Evolutionary conservation across 305 asterid species (phyloP).

Genomic region (Lippia alba): DNA sequence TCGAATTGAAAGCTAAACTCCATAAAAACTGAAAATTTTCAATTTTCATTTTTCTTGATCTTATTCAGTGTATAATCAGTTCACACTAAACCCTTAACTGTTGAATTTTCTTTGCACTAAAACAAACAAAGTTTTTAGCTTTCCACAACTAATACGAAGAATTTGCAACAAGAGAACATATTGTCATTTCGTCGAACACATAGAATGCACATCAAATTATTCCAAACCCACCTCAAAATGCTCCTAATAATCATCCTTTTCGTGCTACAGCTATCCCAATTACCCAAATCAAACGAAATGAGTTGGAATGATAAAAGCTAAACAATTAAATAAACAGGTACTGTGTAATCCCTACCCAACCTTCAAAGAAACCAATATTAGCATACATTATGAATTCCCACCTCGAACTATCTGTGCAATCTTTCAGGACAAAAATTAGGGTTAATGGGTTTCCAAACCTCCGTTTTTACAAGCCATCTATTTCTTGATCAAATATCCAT

Average conservation of each 20-base stretch:
- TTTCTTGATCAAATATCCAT: slow-evolving; percentile 10
- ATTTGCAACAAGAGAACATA: slow-evolving; percentile 5
- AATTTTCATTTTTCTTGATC: not conserved
- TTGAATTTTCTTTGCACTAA: not conserved
- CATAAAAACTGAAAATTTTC: not conserved
- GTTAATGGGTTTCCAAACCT: not conserved
- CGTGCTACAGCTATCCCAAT: not conserved
- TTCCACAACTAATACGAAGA: not conserved
- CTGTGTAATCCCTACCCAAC: slow-evolving; percentile 5
- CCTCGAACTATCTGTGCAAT: not conserved
- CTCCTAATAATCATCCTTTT: not conserved
- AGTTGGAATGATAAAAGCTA: not conserved
- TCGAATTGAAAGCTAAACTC: slow-evolving; percentile 1
- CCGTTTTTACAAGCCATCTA: not conserved
- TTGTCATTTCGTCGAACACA: slow-evolving; percentile 48
- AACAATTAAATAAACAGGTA: slow-evolving; percentile 10
- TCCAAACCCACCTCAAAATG: not conserved
- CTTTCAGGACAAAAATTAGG: not conserved
- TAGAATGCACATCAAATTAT: slow-evolving; percentile 17
- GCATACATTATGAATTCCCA: not conserved
- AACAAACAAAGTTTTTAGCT: not conserved
- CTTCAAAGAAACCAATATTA: not conserved
- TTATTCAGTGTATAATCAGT: not conserved
- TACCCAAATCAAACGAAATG: not conserved
- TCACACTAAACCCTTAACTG: not conserved